Conservation (phyloP, 208 protist species). For the Leishmania braziliensis region DNA sequence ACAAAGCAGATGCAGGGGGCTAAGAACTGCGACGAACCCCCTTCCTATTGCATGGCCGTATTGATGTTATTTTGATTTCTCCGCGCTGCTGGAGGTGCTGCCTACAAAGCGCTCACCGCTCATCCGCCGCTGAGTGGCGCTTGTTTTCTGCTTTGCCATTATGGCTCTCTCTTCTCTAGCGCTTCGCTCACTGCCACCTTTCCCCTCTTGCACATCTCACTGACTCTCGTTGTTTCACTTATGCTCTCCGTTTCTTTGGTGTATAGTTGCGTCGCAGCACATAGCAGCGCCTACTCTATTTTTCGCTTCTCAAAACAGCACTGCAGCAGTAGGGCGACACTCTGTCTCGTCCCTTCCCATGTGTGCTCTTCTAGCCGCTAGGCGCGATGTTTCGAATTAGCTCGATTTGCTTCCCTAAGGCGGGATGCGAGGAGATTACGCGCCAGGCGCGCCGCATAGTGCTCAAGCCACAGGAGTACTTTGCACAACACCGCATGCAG, state of each 20-base stretch:
- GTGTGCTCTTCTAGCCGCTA: neutral
- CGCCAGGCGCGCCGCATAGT: slow-evolving; percentile 76
- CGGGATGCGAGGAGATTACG: slow-evolving; percentile 83
- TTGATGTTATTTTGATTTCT: neutral
- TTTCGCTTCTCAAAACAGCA: neutral
- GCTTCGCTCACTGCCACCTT: neutral
- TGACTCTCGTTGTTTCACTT: neutral
- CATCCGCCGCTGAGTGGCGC: neutral
- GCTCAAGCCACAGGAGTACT: slow-evolving; percentile 68
- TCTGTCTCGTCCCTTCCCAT: slow-evolving; percentile 4
- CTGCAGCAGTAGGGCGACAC: neutral
- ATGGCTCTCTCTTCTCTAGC: neutral
- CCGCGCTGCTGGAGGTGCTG: neutral
- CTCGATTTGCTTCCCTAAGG: slow-evolving; percentile 61
- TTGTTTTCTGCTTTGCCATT: neutral
- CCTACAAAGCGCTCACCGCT: neutral
- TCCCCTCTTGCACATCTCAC: neutral
- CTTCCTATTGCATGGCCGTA: neutral
- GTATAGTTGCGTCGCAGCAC: neutral
- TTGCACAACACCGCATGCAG: slow-evolving; percentile 81
- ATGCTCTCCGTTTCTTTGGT: neutral
- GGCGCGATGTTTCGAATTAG: slow-evolving; percentile 60
- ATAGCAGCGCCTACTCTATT: slow-evolving; percentile 3
- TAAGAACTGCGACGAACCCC: neutral
- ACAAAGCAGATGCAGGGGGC: neutral